Evolutionary conservation across 2,329 filamentous ascomycete genomes (phyloP), one percentile per base, ranked within the genome.

Genomic region (Lasiodiplodia hormozganensis): DNA sequence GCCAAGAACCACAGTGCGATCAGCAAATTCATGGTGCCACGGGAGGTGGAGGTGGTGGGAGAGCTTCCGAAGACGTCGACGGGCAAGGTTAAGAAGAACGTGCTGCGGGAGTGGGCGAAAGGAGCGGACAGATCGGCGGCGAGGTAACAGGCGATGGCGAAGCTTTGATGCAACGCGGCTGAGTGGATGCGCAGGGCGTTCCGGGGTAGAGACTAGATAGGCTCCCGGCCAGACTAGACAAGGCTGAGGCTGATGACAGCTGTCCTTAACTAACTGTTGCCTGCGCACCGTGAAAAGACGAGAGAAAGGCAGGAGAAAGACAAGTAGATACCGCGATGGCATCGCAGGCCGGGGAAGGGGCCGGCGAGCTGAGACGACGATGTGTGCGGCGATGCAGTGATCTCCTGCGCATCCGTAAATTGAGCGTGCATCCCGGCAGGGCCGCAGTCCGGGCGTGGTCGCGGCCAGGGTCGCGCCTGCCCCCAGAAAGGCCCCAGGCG

Each of bases 1-100:
- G 93, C 94, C 3, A 94, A 90, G 79, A 84, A 91, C 71, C 87
- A 92, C 74, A 92, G 91, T 76, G 85, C 85, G 34, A 97, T 99
- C 73, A 94, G 92, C 81, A 89, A 89, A 72, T 99, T 97, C 77
- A 98, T 98, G 96, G 90, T 90, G 54, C 89, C 88, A 14, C 83
- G 85, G 62, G 89, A 90, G 78, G 87, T 90, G 0, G 92, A 97
- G 79, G 84, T 98, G 53, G 88, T 99, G n/a, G 73, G 83, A 6
- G 94, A 97, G 79, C 83, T 99, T 72, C 96, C 96, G 11, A 99
- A 99, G 87, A 99, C 96, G 34, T 96, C 92, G 79, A 99, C 96
- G 0, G 96, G 96, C 3, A 99, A 99, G 86, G 86, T 98, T 70
- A 90, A 93, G 86, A 99, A 99, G 88, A 98, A 97, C 75, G 88